Conservation (phyloP, 2,329 filamentous ascomycete genomes). For the Fusarium decemcellulare region DNA sequence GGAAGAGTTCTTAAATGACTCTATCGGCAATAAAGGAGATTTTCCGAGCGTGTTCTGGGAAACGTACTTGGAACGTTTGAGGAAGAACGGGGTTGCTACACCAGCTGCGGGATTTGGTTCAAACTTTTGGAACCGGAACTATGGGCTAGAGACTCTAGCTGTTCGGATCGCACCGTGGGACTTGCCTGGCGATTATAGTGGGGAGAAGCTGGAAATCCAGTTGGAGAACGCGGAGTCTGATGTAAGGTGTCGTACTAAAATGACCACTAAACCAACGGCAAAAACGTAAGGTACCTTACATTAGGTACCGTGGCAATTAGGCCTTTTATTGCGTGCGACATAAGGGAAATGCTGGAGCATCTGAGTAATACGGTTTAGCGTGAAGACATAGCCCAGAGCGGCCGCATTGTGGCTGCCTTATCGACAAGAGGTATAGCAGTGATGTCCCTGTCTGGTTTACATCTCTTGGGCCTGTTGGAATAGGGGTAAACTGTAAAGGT, state of each 20-base stretch:
- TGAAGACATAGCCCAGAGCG: too few species aligned
- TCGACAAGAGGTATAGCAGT: too few species aligned
- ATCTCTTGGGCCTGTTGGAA: too few species aligned
- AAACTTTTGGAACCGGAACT: not conserved
- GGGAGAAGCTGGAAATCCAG: not conserved
- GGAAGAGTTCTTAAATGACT: slow-evolving; percentile 22
- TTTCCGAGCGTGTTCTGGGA: slow-evolving; percentile 9
- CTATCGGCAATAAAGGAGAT: not conserved
- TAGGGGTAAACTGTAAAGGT: too few species aligned
- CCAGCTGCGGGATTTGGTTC: not conserved
- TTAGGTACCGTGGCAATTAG: too few species aligned
- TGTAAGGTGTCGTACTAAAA: too few species aligned
- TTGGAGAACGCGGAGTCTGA: not conserved
- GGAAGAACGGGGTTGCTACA: not conserved
- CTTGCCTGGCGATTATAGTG: not conserved
- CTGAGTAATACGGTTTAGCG: not conserved
- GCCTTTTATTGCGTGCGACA: too few species aligned
- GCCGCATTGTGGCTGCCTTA: too few species aligned
- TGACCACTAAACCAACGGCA: too few species aligned
- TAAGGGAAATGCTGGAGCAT: not conserved
- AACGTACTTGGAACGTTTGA: not conserved
- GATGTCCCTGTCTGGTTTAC: too few species aligned
- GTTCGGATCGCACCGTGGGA: slow-evolving; percentile 21
- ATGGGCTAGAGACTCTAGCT: slow-evolving; percentile 1
- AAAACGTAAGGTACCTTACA: too few species aligned